Evolutionary conservation across 352 stramenopile genomes (phyloP).

Genomic region (Thalassiosira livingstoniorum): DNA sequence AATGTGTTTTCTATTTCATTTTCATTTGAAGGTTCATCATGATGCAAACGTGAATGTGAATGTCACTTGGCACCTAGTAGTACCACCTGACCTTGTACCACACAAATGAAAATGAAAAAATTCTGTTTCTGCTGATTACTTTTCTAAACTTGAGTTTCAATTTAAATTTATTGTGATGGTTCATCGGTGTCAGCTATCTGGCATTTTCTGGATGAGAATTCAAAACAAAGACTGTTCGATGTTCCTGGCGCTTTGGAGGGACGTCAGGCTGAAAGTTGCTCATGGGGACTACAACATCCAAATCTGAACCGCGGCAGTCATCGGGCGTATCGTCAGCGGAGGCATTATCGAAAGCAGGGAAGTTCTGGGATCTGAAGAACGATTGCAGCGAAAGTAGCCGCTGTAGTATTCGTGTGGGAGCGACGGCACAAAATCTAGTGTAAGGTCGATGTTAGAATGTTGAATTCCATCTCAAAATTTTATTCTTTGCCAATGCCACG

Average conservation of each 20-base stretch:
- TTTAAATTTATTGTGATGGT: too few relatives aligned
- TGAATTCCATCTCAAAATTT: neutral
- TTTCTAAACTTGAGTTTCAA: too few relatives aligned
- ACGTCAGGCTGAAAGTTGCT: neutral
- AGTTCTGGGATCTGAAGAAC: neutral
- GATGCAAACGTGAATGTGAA: too few relatives aligned
- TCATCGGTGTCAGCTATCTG: too few relatives aligned
- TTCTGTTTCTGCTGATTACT: too few relatives aligned
- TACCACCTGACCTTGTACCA: too few relatives aligned
- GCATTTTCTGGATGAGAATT: too few relatives aligned
- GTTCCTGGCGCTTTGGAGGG: neutral
- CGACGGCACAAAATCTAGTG: neutral
- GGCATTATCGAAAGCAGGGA: slow-evolving; percentile 6
- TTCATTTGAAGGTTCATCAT: too few relatives aligned
- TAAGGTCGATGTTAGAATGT: neutral
- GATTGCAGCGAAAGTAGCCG: neutral
- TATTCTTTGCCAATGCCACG: neutral
- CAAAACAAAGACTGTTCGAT: too few relatives aligned
- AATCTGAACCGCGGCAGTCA: slow-evolving; percentile 10
- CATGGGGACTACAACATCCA: slow-evolving; percentile 34
- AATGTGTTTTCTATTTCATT: too few relatives aligned
- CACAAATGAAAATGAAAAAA: too few relatives aligned
- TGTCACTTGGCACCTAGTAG: too few relatives aligned
- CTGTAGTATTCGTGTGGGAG: neutral
- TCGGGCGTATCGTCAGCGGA: slow-evolving; percentile 19